Evolutionary conservation across 2,329 filamentous ascomycete genomes (phyloP).

Genomic region (Neoascochyta sp.): DNA sequence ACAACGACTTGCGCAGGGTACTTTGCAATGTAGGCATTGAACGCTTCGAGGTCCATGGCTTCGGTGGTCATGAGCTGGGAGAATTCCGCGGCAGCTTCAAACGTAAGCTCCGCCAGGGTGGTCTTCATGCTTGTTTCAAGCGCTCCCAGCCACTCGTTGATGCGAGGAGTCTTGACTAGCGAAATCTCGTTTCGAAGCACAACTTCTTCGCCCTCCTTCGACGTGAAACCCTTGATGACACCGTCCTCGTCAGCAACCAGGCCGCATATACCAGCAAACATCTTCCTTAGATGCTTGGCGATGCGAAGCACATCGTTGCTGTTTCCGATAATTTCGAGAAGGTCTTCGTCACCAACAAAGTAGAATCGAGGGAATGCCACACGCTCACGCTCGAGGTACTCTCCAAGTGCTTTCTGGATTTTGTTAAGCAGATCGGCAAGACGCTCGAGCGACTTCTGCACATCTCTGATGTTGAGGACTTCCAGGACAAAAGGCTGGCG

Average conservation of each 20-base stretch:
- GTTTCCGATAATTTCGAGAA: constrained; percentile 98
- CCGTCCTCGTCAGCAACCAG: constrained; percentile 87
- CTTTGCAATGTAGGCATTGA: constrained; percentile 74
- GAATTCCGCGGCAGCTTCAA: constrained; percentile 81
- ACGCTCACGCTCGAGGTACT: constrained; percentile 96
- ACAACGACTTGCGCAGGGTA: constrained; percentile 96
- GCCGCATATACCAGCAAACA: constrained; percentile 95
- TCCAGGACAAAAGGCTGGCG: constrained; percentile 94
- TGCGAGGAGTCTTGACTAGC: constrained; percentile 86
- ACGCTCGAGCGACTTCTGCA: constrained; percentile 92
- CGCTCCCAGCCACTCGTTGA: constrained; percentile 98
- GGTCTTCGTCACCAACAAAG: constrained; percentile 97
- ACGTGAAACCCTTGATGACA: constrained; percentile 86
- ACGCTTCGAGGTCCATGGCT: constrained; percentile 63
- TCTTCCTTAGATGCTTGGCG: constrained; percentile 98
- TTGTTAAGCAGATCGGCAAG: constrained; percentile 97
- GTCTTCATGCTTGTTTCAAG: constrained; percentile 91
- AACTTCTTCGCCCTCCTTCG: constrained; percentile 90
- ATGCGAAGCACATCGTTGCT: constrained; percentile 96
- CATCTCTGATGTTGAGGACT: constrained; percentile 90
- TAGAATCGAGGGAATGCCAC: constrained; percentile 98
- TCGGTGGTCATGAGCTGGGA: constrained; percentile 70
- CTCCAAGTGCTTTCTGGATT: constrained; percentile 96
- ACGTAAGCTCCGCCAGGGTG: constrained; percentile 84
- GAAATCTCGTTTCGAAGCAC: constrained; percentile 87